Base-by-base conservation (phyloP, 805 yeast species). In the Zygosaccharomyces bisporus region DNA sequence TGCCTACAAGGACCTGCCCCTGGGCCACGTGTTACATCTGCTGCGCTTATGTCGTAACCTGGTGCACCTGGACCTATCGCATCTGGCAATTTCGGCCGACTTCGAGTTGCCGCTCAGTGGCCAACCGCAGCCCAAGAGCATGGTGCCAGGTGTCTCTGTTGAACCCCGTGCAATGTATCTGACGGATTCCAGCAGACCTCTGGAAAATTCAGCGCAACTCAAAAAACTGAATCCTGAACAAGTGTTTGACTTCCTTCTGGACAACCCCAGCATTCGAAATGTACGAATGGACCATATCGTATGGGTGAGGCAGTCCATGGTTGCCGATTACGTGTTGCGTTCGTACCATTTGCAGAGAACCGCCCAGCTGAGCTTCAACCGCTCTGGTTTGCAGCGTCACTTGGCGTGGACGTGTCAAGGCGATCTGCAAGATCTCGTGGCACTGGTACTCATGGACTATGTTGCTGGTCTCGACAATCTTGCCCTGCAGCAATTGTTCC, bases 21-120 rank as follows among this genome's bases (percentile, higher is more conserved):
- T 83, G 21, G 96, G 96, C 0, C 78, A 79, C 50, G 56, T 89
- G 7, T 57, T 88, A 10, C 95, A 86, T 59, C 56, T 87, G 29
- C 57, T 88, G 30, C 74, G 73, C n/a, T 66, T 77, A 25, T 89
- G 96, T 57, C 79, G 79, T 10, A 81, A 83, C 52, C 54, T 88
- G 29, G 64, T 58, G 12, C 54, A 65, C 3, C 53, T 88, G 18
- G 73, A 88, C 54, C 61, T 88, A n/a, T 79, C 79, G 4, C 74
- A 75, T 38, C 53, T 87, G 6, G 74, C 84, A 1, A 65, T 86
- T 7, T 81, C 86, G 4, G 67, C 71, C 12, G 96, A 88, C 64
- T 87, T 82, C 56, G 73, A 76, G 47, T 43, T 63, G 35, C 46
- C n/a, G 43, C 37, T 16, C 43, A 52, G 30, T 39, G 44, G 20